Evolutionary conservation across 2,329 filamentous ascomycete genomes (phyloP), one percentile per base, ranked within the genome.

Genomic region (Magnaporthiopsis incrustans): DNA sequence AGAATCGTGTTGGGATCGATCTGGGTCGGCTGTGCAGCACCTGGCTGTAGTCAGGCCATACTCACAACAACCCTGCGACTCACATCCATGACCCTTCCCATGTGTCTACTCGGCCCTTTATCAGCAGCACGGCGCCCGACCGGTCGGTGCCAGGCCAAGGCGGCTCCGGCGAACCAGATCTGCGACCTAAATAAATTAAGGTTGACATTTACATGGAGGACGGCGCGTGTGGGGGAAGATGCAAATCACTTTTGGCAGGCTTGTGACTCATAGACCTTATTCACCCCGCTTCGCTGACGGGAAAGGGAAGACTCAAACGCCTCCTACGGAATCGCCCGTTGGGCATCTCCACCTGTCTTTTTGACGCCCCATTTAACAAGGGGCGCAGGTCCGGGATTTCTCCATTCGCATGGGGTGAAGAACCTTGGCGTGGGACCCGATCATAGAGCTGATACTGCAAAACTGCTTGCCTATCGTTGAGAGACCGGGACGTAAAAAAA

Each of bases 241-340:
- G 56, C 61, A 63, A 22, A 50, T n/a, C 32, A 59, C 56, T 63
- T 59, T 59, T 30, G 30, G 30, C 30, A 5, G 26, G 57, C 62
- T 59, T 59, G 53, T 59, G 22, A 53, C 44, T 53, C 44, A 53
- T 53, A n/a, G 18, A 53, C n/a, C n/a, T 18, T 25, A 53, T 22
- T 7, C 44, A 11, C 22, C 22, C 44, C 44, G 22, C n/a, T n/a
- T 53, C 7, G 22, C 8, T 6, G 22, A 11, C 22, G 44, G 44
- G n/a, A 53, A 53, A 7, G 6, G n/a, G 44, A 53, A 53, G 44
- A n/a, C 22, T 53, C 8, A 53, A 7, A 25, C 44, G n/a, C 22
- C n/a, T 53, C 44, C 44, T n/a, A 22, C 44, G n/a, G 44, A 53
- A 11, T 53, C n/a, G 6, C 10, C 22, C 18, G 22, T 53, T 25